phyloP scores from a whole-genome alignment of 2,329 filamentous ascomycete species.

The Fusarium sp. region DNA sequence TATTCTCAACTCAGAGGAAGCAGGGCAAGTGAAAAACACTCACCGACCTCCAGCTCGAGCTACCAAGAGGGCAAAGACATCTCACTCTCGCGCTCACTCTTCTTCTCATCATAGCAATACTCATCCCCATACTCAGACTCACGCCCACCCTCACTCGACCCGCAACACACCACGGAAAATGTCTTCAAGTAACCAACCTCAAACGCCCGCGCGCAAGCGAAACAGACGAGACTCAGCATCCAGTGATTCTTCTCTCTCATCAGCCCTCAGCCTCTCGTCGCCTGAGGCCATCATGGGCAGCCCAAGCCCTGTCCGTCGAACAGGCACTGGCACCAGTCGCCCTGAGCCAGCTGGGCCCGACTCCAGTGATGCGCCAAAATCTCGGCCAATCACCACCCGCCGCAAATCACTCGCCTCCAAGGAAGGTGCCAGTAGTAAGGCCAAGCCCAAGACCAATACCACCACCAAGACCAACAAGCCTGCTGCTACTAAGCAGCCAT shows the following conservation, averaged over 20 bases:
- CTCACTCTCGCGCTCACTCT: slow-evolving; percentile 43
- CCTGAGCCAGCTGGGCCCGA: slow-evolving; percentile 38
- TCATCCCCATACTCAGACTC: slow-evolving; percentile 15
- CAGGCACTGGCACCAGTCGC: slow-evolving; percentile 40
- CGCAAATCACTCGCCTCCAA: slow-evolving; percentile 55
- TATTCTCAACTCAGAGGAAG: slow-evolving; percentile 15
- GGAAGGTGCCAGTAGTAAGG: slow-evolving; percentile 46
- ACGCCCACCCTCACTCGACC: slow-evolving; percentile 36
- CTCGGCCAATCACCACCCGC: slow-evolving; percentile 56
- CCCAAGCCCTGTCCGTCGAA: slow-evolving; percentile 47
- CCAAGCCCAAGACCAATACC: slow-evolving; percentile 47
- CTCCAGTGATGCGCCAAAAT: slow-evolving; percentile 53
- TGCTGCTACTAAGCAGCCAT: slow-evolving; percentile 52
- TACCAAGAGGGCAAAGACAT: slow-evolving; percentile 54
- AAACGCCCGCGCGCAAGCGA: slow-evolving; percentile 54
- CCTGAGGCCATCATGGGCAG: slow-evolving; percentile 50
- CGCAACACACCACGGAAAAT: slow-evolving; percentile 46
- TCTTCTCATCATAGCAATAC: slow-evolving; percentile 21
- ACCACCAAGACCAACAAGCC: slow-evolving; percentile 50
- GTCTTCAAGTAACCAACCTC: slow-evolving; percentile 41
- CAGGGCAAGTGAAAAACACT: slow-evolving; percentile 16
- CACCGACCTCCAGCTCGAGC: slow-evolving; percentile 42
- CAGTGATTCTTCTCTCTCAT: slow-evolving; percentile 59
- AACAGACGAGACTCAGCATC: slow-evolving; percentile 53
- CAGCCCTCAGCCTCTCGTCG: slow-evolving; percentile 54